Evolutionary conservation across 148 eudicot species (phyloP).

Genomic region (Agrostemma githago): DNA sequence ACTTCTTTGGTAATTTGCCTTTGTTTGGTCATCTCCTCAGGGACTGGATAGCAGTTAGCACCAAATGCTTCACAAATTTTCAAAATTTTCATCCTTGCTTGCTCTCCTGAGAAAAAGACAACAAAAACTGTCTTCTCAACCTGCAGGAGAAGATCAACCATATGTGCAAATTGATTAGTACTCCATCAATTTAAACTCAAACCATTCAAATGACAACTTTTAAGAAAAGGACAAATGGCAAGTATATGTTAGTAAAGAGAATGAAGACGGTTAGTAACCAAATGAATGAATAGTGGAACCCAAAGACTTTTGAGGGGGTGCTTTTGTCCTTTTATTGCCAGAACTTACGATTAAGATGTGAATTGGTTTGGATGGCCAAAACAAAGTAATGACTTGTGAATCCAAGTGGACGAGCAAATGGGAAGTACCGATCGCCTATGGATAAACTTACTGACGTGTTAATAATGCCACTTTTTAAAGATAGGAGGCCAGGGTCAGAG

Average conservation of each 20-base stretch:
- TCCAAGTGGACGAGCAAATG: background rate
- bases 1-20: constrained; percentile 66
- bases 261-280: too few species aligned
- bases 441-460: background rate
- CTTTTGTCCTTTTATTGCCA: too few species aligned
- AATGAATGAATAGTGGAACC: background rate
- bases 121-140: constrained; percentile 93
- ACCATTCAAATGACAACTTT: background rate
- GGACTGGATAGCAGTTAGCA: constrained; percentile 96
- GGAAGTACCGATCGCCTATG: background rate
- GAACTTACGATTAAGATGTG: background rate
- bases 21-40: constrained; percentile 78
- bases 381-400: too few species aligned
- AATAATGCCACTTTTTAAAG: too few species aligned
- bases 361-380: background rate
- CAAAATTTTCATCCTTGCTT: constrained; percentile 80
- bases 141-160: constrained; percentile 41
- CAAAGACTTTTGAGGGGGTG: background rate
- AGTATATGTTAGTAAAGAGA: too few species aligned
- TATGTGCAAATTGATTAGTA: constrained; percentile 4
- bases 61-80: constrained; percentile 99
- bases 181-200: background rate
- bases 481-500: background rate
- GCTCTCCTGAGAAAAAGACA: constrained; percentile 99
- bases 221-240: background rate